Conservation (phyloP, 2,329 filamentous ascomycete species). For the Trichoderma simmonsii region DNA sequence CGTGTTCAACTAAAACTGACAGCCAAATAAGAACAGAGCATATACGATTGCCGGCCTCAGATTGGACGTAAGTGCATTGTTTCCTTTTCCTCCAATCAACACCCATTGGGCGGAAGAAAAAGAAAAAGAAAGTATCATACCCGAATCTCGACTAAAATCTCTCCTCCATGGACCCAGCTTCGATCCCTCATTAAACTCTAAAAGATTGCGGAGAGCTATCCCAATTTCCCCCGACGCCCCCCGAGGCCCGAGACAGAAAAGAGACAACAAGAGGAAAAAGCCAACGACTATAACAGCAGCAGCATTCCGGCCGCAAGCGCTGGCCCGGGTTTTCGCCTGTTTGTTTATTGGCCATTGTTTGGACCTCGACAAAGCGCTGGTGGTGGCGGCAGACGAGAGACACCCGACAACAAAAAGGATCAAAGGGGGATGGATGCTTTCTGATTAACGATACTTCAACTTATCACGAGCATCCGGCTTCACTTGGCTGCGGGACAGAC, state of each 20-base stretch:
- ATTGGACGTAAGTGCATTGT: not conserved
- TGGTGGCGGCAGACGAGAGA: slow-evolving; percentile 1
- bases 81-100: not conserved
- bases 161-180: not conserved
- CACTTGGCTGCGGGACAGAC: not conserved
- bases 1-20: not conserved
- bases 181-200: slow-evolving; percentile 6
- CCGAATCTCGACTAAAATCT: not conserved
- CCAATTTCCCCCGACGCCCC: slow-evolving; percentile 1
- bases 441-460: not conserved
- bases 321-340: not conserved
- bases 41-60: not conserved
- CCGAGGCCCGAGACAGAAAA: not conserved
- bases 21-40: not conserved
- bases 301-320: not conserved
- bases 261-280: not conserved
- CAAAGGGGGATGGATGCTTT: not conserved
- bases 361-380: not conserved
- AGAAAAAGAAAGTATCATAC: not conserved
- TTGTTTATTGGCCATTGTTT: slow-evolving; percentile 3
- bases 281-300: not conserved
- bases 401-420: not conserved
- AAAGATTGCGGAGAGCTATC: not conserved
- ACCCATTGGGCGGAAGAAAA: not conserved
- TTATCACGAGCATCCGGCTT: not conserved